Evolutionary conservation across 371 early-diverging fungal species (phyloP).

Genomic region (Mucor indicus): DNA sequence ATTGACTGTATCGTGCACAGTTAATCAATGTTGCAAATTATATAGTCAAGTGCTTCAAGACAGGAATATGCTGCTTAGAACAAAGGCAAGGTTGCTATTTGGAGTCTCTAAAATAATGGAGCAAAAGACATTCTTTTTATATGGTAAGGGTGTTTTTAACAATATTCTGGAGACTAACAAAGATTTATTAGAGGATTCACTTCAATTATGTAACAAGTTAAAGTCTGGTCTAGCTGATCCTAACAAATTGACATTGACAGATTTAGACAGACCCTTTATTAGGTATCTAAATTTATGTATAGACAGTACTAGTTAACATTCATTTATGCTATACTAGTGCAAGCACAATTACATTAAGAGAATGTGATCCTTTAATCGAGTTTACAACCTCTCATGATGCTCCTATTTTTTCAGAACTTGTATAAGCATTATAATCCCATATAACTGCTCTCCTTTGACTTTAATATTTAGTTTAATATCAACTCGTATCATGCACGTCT

Average conservation of each 20-base stretch:
- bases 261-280: constrained; percentile 1
- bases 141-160: constrained; percentile 6
- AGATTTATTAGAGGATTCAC: constrained; percentile 6
- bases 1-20: too few relatives aligned
- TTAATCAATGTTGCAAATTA: too few relatives aligned
- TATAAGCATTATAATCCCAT: too few relatives aligned
- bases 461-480: too few relatives aligned
- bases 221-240: background rate
- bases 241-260: background rate
- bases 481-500: too few relatives aligned
- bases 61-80: background rate
- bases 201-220: background rate
- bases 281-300: constrained; percentile 3
- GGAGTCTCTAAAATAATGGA: constrained; percentile 10
- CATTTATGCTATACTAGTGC: background rate
- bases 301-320: background rate
- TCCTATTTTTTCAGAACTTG: constrained; percentile 9
- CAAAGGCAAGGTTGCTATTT: constrained; percentile 5
- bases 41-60: background rate
- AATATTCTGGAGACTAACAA: background rate
- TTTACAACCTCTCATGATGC: background rate
- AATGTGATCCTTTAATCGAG: constrained; percentile 3
- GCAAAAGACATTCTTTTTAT: constrained; percentile 7
- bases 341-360: constrained; percentile 4
- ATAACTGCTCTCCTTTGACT: too few relatives aligned